Percentiles rank a stretch among this genome's conserved stretches.
Conservation (phyloP, 2,329 filamentous ascomycete genomes). For the Coniochaeta sp. region DNA sequence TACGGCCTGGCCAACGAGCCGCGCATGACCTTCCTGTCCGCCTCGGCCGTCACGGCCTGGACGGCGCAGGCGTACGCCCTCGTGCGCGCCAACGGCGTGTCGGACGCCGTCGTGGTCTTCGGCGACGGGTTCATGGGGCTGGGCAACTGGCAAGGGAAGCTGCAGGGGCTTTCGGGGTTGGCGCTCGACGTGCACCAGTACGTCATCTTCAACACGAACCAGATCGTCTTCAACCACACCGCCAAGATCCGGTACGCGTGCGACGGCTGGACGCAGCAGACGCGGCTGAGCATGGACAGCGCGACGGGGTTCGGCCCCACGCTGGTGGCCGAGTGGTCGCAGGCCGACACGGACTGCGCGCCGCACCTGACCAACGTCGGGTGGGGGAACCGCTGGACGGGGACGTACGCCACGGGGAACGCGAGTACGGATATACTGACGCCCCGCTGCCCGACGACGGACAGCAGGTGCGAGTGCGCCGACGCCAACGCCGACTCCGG, state of each 20-base stretch:
- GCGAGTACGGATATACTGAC: constrained; percentile 52
- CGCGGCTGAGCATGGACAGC: constrained; percentile 63
- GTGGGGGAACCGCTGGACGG: constrained; percentile 85
- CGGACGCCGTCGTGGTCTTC: constrained; percentile 65
- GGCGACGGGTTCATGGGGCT: constrained; percentile 94
- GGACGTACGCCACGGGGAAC: constrained; percentile 68
- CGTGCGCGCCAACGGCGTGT: constrained; percentile 70
- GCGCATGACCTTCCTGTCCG: constrained; percentile 68
- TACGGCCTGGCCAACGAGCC: constrained; percentile 96
- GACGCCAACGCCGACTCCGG: constrained; percentile 67
- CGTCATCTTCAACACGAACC: constrained; percentile 90
- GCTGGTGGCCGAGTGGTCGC: constrained; percentile 93
- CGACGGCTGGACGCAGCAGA: constrained; percentile 76
- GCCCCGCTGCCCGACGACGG: constrained; percentile 66
- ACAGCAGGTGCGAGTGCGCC: constrained; percentile 63
- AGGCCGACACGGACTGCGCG: constrained; percentile 94
- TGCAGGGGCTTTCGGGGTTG: constrained; percentile 64
- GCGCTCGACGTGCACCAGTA: constrained; percentile 98
- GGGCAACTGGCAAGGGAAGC: constrained; percentile 79
- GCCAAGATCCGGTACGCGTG: constrained; percentile 86
- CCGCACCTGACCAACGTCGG: constrained; percentile 82
- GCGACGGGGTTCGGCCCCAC: constrained; percentile 83
- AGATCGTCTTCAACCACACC: constrained; percentile 74
- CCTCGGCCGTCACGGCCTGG: constrained; percentile 67
- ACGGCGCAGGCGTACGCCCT: constrained; percentile 64